These are phyloP conservation scores for Apophysomyces trapeziformis DNA, from an alignment of 371 early-diverging fungal genomes.

Conservation along the genomic window DNA sequence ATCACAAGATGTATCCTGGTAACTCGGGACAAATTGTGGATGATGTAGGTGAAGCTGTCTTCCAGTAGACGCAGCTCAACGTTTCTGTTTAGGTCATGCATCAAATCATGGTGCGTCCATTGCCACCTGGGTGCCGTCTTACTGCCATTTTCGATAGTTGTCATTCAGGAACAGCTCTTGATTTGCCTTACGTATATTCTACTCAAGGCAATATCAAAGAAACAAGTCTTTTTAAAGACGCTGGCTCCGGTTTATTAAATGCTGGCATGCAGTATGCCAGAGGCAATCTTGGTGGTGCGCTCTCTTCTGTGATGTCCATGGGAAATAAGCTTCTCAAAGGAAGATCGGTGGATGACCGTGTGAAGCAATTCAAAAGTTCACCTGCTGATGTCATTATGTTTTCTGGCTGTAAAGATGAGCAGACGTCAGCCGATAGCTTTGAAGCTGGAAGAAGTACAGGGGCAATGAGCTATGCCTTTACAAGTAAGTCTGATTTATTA, in stretches of 20 bases:
- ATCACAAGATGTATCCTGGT: constrained; percentile 60
- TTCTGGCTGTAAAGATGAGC: constrained; percentile 88
- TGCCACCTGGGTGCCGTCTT: constrained; percentile 84
- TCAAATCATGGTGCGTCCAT: constrained; percentile 77
- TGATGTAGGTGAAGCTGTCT: constrained; percentile 54
- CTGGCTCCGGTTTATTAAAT: constrained; percentile 45
- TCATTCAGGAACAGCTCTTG: constrained; percentile 85
- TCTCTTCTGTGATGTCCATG: constrained; percentile 49
- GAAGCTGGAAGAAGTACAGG: constrained; percentile 71
- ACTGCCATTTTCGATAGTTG: constrained; percentile 88
- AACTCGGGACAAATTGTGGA: constrained; percentile 83
- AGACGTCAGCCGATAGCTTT: constrained; percentile 88
- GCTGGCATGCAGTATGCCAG: constrained; percentile 59
- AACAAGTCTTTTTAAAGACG: constrained; percentile 48
- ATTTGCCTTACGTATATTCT: constrained; percentile 85
- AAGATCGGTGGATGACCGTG: constrained; percentile 36
- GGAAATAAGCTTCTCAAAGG: constrained; percentile 49
- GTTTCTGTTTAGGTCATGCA: constrained; percentile 60
- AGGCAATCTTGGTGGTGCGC: constrained; percentile 49
- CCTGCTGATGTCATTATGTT: constrained; percentile 87
- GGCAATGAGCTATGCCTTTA: constrained; percentile 90
- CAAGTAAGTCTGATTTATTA: constrained; percentile 29
- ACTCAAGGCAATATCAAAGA: constrained; percentile 71
- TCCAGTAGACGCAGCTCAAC: too few relatives aligned
- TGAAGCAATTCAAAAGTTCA: constrained; percentile 58